Percentiles rank a stretch among this genome's conserved stretches.
phyloP scores from a whole-genome alignment of 2,329 filamentous ascomycete genomes.

The Albophoma yamanashiensis region DNA sequence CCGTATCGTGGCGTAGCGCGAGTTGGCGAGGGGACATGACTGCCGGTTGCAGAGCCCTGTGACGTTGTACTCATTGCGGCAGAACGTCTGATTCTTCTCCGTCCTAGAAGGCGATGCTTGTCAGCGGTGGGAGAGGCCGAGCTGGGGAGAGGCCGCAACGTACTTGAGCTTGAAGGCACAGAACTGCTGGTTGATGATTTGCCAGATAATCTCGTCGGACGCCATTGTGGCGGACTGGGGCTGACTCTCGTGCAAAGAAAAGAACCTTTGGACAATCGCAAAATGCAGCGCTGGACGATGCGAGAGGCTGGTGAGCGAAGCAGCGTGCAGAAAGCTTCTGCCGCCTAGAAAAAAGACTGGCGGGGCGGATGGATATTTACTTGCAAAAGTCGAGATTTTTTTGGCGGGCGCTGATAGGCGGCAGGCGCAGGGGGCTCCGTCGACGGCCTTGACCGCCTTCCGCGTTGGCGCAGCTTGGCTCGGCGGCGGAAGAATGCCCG shows the following conservation, averaged over 20 bases:
- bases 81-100: conserved; percentile 84
- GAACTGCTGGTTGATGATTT: conserved; percentile 90
- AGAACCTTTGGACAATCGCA: too few relatives aligned
- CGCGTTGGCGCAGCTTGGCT: conserved; percentile 1
- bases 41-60: conserved; percentile 76
- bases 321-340: background rate
- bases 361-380: conserved; percentile 8
- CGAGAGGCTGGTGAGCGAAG: background rate
- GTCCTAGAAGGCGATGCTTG: conserved; percentile 37
- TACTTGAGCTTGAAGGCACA: conserved; percentile 93
- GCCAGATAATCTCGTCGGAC: conserved; percentile 95
- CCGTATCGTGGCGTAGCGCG: conserved; percentile 84
- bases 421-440: background rate
- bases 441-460: conserved; percentile 11
- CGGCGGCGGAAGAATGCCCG: conserved; percentile 8
- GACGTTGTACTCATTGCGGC: conserved; percentile 88
- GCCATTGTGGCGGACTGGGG: conserved; percentile 46
- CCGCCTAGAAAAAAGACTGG: conserved; percentile 6
- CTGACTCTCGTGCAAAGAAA: background rate
- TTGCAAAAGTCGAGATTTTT: conserved; percentile 9
- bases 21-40: conserved; percentile 84
- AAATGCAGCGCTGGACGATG: background rate
- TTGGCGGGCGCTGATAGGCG: conserved; percentile 8
- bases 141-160: conserved; percentile 13
- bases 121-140: conserved; percentile 14